Base-by-base conservation (phyloP, 2,329 filamentous ascomycete genomes). In the Boeremia exigua region DNA sequence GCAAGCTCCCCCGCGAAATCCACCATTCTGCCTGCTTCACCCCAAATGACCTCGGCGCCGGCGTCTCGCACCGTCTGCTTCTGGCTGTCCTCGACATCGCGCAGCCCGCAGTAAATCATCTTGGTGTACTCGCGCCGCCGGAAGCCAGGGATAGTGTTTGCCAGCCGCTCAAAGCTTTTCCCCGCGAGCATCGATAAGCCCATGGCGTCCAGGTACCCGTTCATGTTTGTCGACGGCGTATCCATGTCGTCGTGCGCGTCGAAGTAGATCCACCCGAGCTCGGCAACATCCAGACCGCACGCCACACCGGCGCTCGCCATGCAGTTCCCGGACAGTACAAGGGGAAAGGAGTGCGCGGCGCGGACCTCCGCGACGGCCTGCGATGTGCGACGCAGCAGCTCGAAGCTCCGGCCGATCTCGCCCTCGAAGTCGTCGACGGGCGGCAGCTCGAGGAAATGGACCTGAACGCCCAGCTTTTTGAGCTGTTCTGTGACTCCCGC, bases 161-260 rank as follows among this genome's bases (percentile, higher is more conserved):
- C 66, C 63, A 58, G 71, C 65, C 8, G 73, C 43, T 72, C 65
- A 63, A 66, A 76, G 45, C 73, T 71, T 32, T 66, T 56, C 0
- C 75, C 75, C 2, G 69, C 67, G 38, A 77, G 53, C 75, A 77
- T 77, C 2, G 73, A 72, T 4, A 75, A 54, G 0, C 65, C 73
- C 71, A 76, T 75, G 0, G 69, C 70, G 49, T 77, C 76, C 6
- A 78, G 64, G 34, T 77, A 77, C 1, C 75, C 76, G 45, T 73
- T 76, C 10, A 65, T 58, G 5, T 74, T 67, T 25, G 72, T 72
- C 19, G 71, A 68, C 0, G 75, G 75, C 0, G 69, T 74, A 39
- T 77, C 72, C 43, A 77, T 70, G 50, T 80, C 77, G 46, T 79
- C 77, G 40, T 80, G 78, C 2, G 77, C 78, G 42, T 80, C 78